Percentiles rank a stretch among this genome's conserved stretches.
Conservation (phyloP, 805 yeast genomes). For the Saccharomycodes ludwigii region DNA sequence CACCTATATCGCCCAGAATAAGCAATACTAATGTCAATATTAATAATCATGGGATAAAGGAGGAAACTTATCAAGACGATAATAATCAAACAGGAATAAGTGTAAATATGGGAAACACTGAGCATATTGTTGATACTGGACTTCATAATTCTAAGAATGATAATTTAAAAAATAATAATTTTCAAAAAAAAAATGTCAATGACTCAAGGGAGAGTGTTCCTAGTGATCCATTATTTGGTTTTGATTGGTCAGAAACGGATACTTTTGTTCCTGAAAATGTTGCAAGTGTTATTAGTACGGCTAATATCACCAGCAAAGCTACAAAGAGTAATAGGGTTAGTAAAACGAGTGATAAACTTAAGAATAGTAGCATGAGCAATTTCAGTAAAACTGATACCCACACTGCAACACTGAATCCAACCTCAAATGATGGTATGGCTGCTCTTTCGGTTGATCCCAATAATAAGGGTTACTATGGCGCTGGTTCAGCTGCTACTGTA, state of each 20-base stretch:
- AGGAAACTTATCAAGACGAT: no score
- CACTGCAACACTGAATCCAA: no score
- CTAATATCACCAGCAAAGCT: not conserved
- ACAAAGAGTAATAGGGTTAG: not conserved
- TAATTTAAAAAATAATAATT: no score
- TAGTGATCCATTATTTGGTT: slow-evolving; percentile 36
- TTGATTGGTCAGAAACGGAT: slow-evolving; percentile 49
- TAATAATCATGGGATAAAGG: no score
- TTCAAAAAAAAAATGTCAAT: no score
- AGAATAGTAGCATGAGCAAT: not conserved
- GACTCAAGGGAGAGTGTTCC: no score
- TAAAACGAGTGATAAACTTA: not conserved
- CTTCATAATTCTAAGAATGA: no score
- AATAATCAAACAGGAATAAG: no score
- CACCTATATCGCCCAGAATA: no score
- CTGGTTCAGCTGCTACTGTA: slow-evolving; percentile 46
- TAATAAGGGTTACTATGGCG: slow-evolving; percentile 54
- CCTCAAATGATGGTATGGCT: slow-evolving; percentile 61
- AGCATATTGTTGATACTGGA: no score
- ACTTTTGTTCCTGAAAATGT: slow-evolving; percentile 6
- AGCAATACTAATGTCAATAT: no score
- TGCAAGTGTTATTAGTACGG: not conserved
- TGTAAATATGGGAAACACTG: no score
- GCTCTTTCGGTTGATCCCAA: slow-evolving; percentile 38
- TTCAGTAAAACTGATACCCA: slow-evolving; percentile 4